Evolutionary conservation across 305 asterid genomes (phyloP).

Genomic region (Vinca major): DNA sequence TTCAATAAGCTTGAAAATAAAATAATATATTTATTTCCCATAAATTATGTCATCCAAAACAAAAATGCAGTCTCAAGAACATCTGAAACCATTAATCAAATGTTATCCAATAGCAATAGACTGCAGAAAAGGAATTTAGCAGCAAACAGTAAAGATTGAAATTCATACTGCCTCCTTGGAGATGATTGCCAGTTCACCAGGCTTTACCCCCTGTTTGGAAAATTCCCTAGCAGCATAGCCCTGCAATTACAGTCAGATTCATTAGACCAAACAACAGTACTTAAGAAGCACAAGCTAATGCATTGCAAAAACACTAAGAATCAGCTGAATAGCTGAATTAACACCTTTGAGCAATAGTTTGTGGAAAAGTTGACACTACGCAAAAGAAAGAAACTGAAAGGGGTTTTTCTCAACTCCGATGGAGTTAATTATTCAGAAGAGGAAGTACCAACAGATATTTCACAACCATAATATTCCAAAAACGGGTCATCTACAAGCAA

Average conservation of each 20-base stretch:
- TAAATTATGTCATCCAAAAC: neutral
- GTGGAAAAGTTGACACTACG: neutral
- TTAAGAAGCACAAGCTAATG: neutral
- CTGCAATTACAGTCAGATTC: slow-evolving; percentile 32
- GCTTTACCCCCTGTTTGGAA: slow-evolving; percentile 72
- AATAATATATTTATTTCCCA: neutral
- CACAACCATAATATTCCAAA: neutral
- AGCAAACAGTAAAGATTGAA: neutral
- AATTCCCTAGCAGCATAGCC: slow-evolving; percentile 97
- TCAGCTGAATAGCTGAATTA: neutral
- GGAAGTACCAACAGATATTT: neutral
- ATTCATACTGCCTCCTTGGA: slow-evolving; percentile 84
- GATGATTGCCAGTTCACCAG: slow-evolving; percentile 79
- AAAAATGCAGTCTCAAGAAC: too few relatives aligned
- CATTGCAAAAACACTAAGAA: neutral
- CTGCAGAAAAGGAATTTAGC: neutral
- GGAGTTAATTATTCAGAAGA: neutral
- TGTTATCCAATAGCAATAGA: neutral
- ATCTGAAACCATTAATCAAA: neutral
- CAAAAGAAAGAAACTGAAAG: neutral
- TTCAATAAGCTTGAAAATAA: neutral
- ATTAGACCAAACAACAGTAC: neutral
- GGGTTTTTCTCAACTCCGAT: neutral
- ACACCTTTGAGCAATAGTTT: neutral
- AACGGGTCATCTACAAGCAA: neutral